Base-by-base conservation (phyloP, 371 early-diverging fungal species). In the Mucor indicus region DNA sequence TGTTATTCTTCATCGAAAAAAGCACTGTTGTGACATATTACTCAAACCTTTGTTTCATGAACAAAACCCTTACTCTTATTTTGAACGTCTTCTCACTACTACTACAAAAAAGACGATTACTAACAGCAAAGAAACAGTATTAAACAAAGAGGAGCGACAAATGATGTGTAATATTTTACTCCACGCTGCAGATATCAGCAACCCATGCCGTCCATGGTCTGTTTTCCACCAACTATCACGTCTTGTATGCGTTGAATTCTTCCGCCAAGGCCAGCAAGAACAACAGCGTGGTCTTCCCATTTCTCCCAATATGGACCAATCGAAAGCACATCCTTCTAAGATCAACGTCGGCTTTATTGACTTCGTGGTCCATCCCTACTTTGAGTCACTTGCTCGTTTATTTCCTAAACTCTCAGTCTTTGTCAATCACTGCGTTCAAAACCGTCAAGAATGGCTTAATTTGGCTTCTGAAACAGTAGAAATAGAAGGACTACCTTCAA, bases 151-250 rank as follows among this genome's bases (percentile, higher is more conserved):
- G 29, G 81, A 83, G 44, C 72, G 90, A 15, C 80, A 80, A 42
- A 67, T 68, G 46, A 61, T 92, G 25, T 80, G 83, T 52, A 79
- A 86, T 27, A 77, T 83, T 10, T 37, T 92, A 32, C 69, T 92
- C 4, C 92, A 93, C 50, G 91, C 90, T 0, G 89, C 92, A 2
- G 95, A 95, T 44, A 87, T 95, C 37, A 90, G 90, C 45, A 95
- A 93, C 50, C 84, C 93, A 0, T 82, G 87, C 25, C 75, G 92
- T 17, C 95, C 95, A 4, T 91, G 90, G 87, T 52, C 71, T 1
- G 68, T 91, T 24, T 92, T 89, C 57, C 80, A 84, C 50, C 73
- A 77, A 38, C 92, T 92, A 89, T 85, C 91, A 3, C 85, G 85
- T 55, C 55, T 88, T 40, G 87, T 93, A 11, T 84, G 87, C 9